phyloP scores from a whole-genome alignment of 2,329 filamentous ascomycete genomes.

The Lachnellula willkommii region DNA sequence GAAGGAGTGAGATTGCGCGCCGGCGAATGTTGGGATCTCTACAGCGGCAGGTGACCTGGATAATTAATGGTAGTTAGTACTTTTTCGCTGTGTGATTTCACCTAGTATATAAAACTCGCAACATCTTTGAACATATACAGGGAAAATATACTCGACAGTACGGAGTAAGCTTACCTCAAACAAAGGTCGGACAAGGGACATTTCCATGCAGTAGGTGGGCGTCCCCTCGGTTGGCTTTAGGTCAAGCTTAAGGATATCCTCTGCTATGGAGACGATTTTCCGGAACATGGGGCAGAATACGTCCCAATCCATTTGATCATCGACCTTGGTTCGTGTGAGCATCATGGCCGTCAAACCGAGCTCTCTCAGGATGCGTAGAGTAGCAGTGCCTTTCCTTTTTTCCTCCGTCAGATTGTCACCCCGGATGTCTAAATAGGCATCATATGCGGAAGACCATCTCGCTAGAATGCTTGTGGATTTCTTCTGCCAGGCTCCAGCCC shows the following conservation, averaged over 20 bases:
- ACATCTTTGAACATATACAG: not conserved
- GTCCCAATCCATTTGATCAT: too few species aligned
- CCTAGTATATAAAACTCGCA: not conserved
- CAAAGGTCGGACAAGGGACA: too few species aligned
- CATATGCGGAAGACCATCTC: constrained; percentile 51
- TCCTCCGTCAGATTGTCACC: constrained; percentile 40
- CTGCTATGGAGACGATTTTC: too few species aligned
- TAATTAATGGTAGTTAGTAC: constrained; percentile 47
- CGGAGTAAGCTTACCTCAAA: too few species aligned
- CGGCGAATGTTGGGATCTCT: constrained; percentile 49
- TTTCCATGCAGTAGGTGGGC: too few species aligned
- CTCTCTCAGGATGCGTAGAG: constrained; percentile 51
- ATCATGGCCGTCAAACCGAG: not conserved
- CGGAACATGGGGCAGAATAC: too few species aligned
- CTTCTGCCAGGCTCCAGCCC: constrained; percentile 26
- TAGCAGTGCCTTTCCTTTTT: constrained; percentile 50
- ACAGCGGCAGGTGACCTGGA: constrained; percentile 58
- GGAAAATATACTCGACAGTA: not conserved
- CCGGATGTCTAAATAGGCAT: constrained; percentile 46
- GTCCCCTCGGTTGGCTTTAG: too few species aligned
- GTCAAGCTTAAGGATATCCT: too few species aligned
- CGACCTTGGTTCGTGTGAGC: too few species aligned
- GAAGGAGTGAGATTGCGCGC: constrained; percentile 55
- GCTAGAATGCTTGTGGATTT: constrained; percentile 43
- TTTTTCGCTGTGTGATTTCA: too few species aligned